These are phyloP conservation scores for Hibiscus trionum DNA, from an alignment of 345 rosid species.

Conservation along the genomic window DNA sequence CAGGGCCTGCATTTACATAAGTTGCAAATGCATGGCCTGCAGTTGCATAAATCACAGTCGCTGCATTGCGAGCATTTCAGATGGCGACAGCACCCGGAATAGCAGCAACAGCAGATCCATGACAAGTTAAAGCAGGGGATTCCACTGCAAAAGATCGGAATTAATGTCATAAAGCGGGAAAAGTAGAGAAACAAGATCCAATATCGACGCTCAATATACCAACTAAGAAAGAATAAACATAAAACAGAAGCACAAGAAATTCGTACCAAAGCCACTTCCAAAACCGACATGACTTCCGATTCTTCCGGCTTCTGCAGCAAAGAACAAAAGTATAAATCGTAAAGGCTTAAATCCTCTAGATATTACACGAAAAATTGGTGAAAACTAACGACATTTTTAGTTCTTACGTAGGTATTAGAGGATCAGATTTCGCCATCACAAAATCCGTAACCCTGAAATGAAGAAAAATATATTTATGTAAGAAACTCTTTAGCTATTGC, in stretches of 20 bases:
- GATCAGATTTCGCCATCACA: background rate
- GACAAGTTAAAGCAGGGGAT: conserved; percentile 51
- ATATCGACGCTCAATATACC: background rate
- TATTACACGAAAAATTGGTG: background rate
- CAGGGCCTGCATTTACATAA: background rate
- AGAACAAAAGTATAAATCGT: background rate
- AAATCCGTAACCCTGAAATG: background rate
- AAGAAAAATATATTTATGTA: background rate
- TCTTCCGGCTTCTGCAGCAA: conserved; percentile 45
- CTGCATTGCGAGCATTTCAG: background rate
- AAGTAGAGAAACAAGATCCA: background rate
- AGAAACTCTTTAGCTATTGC: background rate
- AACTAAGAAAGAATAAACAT: background rate
- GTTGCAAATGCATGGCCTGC: background rate
- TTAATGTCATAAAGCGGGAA: background rate
- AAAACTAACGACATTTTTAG: background rate
- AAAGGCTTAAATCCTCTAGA: background rate
- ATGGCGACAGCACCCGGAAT: background rate
- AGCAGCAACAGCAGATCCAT: conserved; percentile 5
- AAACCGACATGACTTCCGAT: conserved; percentile 47
- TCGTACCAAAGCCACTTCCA: conserved; percentile 33
- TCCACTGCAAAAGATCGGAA: conserved; percentile 37
- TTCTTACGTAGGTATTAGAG: background rate
- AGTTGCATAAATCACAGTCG: background rate
- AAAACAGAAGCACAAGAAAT: background rate